Base-by-base conservation (phyloP, 495 filamentous ascomycete genomes). In the Hypoxylon subgilvum region DNA sequence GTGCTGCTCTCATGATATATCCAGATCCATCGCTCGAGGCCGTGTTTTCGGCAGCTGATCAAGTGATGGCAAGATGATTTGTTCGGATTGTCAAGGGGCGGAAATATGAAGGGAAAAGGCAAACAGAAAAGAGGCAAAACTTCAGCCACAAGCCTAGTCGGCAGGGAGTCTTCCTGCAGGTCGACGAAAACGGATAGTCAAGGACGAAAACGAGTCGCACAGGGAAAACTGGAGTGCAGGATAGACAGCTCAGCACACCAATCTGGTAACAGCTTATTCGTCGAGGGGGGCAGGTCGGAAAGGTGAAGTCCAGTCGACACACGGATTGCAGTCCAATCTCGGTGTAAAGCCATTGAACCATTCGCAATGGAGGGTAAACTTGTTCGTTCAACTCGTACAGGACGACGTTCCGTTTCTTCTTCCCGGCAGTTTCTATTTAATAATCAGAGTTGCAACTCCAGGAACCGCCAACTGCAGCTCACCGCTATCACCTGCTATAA, bases 181-280 rank as follows among this genome's bases (percentile, higher is more conserved):
- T 69, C 63, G 66, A 67, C 57, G 44, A 52, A 69, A 61, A 51
- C 22, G 59, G 66, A 57, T 51, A 55, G 51, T 52, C 52, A 40
- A 42, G 63, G 57, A 50, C 41, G 52, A 55, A 27, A 49, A 54
- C 55, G 45, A 64, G 59, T 63, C 47, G 48, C 59, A 64, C 57
- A 50, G 56, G 30, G 31, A 42, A 67, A 64, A 56, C 51, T 49
- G 57, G 49, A 60, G 59, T 66, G 63, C 62, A 69, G 53, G 58
- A 58, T 60, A 56, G 39, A 57, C 62, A 65, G 56, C 57, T 65
- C 62, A 65, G 43, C 62, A 65, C 62, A 65, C 62, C 62, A 57
- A 60, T 52, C 45, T 51, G 16, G 48, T 3, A 47, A 30, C 28
- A 14, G 23, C 34, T 54, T 58, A 45, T 54, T 57, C 14, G 34